Evolutionary conservation across 257 asterid genomes (phyloP).

Genomic region (Gynochthodes officinalis): DNA sequence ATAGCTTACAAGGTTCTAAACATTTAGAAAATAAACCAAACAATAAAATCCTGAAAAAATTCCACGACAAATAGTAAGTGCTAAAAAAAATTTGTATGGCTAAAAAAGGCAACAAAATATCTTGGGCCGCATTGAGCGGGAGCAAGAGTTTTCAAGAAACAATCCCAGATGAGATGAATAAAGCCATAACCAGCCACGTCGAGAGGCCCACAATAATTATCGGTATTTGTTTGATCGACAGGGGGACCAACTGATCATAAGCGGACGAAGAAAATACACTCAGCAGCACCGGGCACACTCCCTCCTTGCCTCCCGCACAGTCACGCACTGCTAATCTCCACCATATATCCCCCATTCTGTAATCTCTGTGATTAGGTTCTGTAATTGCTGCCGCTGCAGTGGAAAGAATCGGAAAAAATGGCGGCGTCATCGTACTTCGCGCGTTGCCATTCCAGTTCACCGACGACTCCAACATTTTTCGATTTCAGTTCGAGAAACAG

Average conservation of each 20-base stretch:
- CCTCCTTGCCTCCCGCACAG: too few species aligned
- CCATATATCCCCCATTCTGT: background rate
- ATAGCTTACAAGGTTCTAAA: too few species aligned
- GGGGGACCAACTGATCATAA: conserved; percentile 16
- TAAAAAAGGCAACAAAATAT: background rate
- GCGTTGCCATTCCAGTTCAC: conserved; percentile 14
- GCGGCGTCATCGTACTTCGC: conserved; percentile 40
- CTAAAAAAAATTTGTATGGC: background rate
- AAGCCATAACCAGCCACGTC: background rate
- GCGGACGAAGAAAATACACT: background rate
- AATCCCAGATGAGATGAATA: conserved; percentile 6
- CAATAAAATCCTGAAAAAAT: too few species aligned
- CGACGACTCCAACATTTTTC: conserved; percentile 34
- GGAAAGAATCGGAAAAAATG: conserved; percentile 28
- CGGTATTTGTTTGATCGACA: conserved; percentile 8
- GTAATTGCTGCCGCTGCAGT: background rate
- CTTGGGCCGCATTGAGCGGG: background rate
- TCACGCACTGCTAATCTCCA: background rate
- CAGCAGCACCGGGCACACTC: too few species aligned
- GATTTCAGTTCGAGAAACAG: conserved; percentile 39
- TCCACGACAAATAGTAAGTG: background rate
- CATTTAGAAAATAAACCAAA: too few species aligned
- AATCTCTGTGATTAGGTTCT: background rate
- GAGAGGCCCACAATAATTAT: conserved; percentile 8
- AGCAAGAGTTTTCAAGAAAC: background rate